Percentiles rank a stretch among this genome's conserved stretches.
Conservation (phyloP, 2,329 filamentous ascomycete species). For the Nannizzia gypsea region DNA sequence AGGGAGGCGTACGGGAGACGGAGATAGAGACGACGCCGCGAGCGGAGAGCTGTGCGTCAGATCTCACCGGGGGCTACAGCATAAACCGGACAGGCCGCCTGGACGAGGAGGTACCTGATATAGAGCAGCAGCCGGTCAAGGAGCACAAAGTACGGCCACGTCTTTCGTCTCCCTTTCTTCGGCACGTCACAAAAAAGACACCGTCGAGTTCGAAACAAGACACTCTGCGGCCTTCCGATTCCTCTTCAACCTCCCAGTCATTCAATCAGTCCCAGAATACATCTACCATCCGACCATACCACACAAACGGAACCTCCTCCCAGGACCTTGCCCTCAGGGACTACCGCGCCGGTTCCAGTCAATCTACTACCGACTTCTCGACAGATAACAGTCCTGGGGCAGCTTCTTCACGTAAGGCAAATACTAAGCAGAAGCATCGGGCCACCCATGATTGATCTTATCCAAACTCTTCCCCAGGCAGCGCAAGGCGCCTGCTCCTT, state of each 20-base stretch:
- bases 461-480: slow-evolving; percentile 34
- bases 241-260: slow-evolving; percentile 37
- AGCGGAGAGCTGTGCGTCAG: not conserved
- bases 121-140: not conserved
- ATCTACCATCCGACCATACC: slow-evolving; percentile 22
- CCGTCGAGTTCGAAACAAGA: slow-evolving; percentile 27
- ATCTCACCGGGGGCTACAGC: slow-evolving; percentile 1
- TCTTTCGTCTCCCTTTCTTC: slow-evolving; percentile 37
- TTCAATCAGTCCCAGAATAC: slow-evolving; percentile 36
- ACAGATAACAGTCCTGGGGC: slow-evolving; percentile 8
- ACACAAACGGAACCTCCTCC: slow-evolving; percentile 19
- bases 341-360: slow-evolving; percentile 7
- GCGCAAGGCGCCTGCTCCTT: slow-evolving; percentile 20
- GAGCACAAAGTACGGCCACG: slow-evolving; percentile 27
- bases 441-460: slow-evolving; percentile 31
- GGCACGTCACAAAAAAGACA: slow-evolving; percentile 26
- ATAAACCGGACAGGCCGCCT: not conserved
- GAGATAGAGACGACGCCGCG: not conserved
- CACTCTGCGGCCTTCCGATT: slow-evolving; percentile 29
- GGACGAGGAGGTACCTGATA: not conserved
- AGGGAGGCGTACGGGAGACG: not conserved
- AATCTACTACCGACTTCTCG: slow-evolving; percentile 13
- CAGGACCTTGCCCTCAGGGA: slow-evolving; percentile 17
- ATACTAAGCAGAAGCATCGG: slow-evolving; percentile 30
- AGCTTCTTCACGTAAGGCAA: not conserved